Base-by-base conservation (phyloP, 2,329 filamentous ascomycete genomes). In the Penicillium sp. region DNA sequence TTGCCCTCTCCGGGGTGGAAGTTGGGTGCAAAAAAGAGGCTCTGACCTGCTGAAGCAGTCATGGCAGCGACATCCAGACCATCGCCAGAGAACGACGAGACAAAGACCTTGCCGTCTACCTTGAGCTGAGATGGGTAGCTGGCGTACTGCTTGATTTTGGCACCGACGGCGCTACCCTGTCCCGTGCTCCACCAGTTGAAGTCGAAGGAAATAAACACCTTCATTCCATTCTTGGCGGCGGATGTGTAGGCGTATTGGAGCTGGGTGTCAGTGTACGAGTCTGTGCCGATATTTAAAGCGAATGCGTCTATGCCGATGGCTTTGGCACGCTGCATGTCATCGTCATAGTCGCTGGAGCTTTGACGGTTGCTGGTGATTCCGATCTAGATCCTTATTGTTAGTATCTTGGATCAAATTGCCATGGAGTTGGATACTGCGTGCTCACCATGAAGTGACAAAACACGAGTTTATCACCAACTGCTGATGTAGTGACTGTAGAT, bases 191-290 rank as follows among this genome's bases (percentile, higher is more conserved):
- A 81, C 76, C 78, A 79, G 71, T 82, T 82, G 66, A 82, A 84
- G 70, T 84, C 82, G 59, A 84, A 85, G 1, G 82, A 84, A 59
- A 85, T 78, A 54, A 84, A 83, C 14, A 83, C 79, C 54, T 82
- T 82, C 75, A 84, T 81, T 47, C 71, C 69, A 56, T 73, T 71
- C 8, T 71, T 71, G 10, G 76, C 74, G 3, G 81, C 80, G 0
- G 80, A 81, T n/a, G 78, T 69, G 57, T 82, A 84, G 1, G 82
- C 81, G 31, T 73, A 76, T 1, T 63, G 69, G 3, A 84, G 76
- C 65, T 83, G 80, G n/a, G 73, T 62, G 50, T 81, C 77, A 26
- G 68, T 71, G 60, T 71, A 74, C 14, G 67, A 49, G 54, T 83
- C 80, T 7, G 69, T 68, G 27, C 79, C 80, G 47, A 83, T 81